A percentile compares a stretch with the other conserved stretches of the same genome.
These are phyloP conservation scores for Leptographium lundbergii DNA, from an alignment of 2,329 filamentous ascomycete species.

Conservation along the genomic window DNA sequence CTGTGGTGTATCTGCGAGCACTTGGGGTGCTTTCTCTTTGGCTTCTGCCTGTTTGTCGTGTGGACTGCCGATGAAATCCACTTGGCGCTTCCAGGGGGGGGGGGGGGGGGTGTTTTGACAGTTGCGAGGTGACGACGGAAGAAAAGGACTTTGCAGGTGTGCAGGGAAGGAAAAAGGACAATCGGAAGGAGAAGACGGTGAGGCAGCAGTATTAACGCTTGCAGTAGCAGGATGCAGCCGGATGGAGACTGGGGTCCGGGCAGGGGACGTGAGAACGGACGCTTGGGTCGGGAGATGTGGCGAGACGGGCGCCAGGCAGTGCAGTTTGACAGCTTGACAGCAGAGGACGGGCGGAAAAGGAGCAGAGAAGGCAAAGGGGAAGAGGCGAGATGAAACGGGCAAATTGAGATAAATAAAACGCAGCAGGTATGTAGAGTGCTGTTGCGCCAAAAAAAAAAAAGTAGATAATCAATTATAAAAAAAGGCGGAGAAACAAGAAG, in stretches of 20 bases:
- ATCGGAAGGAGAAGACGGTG: conserved; percentile 1
- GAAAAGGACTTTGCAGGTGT: background rate
- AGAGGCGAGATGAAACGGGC: background rate
- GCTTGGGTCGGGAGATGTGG: no score
- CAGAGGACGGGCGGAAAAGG: no score
- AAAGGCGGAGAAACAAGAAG: no score
- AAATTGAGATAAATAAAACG: no score
- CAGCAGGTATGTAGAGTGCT: background rate
- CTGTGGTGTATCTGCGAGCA: background rate
- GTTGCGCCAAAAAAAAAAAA: background rate
- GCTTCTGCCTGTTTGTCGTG: conserved; percentile 3
- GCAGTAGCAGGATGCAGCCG: conserved; percentile 10
- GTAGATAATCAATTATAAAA: no score
- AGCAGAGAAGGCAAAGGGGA: background rate
- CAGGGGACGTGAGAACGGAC: no score
- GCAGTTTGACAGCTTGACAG: background rate
- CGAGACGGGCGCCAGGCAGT: background rate
- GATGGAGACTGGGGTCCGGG: conserved; percentile 8
- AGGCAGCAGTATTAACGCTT: background rate
- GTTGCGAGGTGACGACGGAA: background rate
- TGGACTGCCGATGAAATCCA: background rate
- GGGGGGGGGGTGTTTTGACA: no score
- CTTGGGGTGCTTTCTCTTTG: background rate
- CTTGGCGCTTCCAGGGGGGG: background rate
- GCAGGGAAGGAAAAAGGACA: background rate